Evolutionary conservation across 257 asterid species (phyloP).

Genomic region (Solanum appendiculatum): DNA sequence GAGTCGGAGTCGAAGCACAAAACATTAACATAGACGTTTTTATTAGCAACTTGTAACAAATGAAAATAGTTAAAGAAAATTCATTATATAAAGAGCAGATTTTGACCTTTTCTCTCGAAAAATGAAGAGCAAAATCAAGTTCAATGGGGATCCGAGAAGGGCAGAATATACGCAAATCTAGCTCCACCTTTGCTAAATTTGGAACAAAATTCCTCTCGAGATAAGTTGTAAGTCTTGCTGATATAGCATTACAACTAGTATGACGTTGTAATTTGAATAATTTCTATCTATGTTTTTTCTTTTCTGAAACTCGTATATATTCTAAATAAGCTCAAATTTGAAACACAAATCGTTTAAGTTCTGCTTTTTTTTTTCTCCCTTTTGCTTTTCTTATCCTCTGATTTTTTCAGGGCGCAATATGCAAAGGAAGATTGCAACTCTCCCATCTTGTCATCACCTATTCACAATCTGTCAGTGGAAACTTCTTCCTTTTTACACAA

Average conservation of each 20-base stretch:
- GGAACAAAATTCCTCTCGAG: background rate
- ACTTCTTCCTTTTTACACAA: conserved; percentile 16
- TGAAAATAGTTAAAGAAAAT: no score
- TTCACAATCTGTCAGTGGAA: background rate
- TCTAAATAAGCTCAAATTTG: background rate
- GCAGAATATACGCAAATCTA: background rate
- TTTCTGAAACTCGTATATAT: background rate
- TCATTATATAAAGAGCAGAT: background rate
- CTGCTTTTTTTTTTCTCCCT: background rate
- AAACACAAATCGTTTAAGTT: background rate
- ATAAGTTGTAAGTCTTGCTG: background rate
- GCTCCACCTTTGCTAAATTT: background rate
- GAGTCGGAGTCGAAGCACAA: no score
- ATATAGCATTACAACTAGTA: background rate
- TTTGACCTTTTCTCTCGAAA: background rate
- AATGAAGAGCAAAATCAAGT: background rate
- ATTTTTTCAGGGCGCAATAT: background rate
- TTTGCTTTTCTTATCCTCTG: background rate
- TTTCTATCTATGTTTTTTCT: background rate
- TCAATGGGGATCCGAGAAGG: background rate
- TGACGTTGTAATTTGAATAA: background rate
- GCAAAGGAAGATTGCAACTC: background rate
- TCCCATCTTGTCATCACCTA: background rate
- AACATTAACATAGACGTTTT: no score
- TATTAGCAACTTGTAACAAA: no score